Evolutionary conservation across 169 alveolate species (phyloP).

Genomic region (Eimeria falciformis): DNA sequence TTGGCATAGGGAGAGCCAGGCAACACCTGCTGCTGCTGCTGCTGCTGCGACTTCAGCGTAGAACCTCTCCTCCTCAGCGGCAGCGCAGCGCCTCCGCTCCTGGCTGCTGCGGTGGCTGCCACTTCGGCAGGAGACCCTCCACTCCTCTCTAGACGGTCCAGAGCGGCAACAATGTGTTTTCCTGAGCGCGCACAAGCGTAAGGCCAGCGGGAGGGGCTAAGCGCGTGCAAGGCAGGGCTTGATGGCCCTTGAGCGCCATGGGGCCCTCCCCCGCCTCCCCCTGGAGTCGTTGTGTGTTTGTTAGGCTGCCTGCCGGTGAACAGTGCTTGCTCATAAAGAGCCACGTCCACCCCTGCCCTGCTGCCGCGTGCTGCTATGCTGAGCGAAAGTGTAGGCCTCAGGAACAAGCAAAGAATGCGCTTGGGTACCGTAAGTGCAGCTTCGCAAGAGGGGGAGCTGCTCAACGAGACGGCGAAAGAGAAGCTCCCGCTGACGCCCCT

Average conservation of each 20-base stretch:
- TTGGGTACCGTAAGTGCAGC: conserved; percentile 76
- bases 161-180: conserved; percentile 83
- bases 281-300: too few species aligned
- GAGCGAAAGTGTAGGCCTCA: too few species aligned
- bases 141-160: conserved; percentile 75
- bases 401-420: too few species aligned
- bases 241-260: too few species aligned
- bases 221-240: too few species aligned
- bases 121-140: conserved; percentile 4
- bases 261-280: neutral
- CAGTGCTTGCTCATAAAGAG: too few species aligned
- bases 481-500: conserved; percentile 73
- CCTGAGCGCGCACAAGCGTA: conserved; percentile 58
- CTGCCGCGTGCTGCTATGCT: too few species aligned
- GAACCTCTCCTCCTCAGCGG: conserved; percentile 37
- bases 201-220: too few species aligned
- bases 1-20: conserved; percentile 6
- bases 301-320: too few species aligned
- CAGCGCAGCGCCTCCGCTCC: conserved; percentile 1
- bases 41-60: conserved; percentile 39
- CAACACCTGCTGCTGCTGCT: conserved; percentile 30
- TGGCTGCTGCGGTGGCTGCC: neutral
- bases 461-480: conserved; percentile 77
- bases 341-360: too few species aligned
- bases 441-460: conserved; percentile 80